Base-by-base conservation (phyloP, 2,329 filamentous ascomycete species). In the Gaeumannomyces tritici region DNA sequence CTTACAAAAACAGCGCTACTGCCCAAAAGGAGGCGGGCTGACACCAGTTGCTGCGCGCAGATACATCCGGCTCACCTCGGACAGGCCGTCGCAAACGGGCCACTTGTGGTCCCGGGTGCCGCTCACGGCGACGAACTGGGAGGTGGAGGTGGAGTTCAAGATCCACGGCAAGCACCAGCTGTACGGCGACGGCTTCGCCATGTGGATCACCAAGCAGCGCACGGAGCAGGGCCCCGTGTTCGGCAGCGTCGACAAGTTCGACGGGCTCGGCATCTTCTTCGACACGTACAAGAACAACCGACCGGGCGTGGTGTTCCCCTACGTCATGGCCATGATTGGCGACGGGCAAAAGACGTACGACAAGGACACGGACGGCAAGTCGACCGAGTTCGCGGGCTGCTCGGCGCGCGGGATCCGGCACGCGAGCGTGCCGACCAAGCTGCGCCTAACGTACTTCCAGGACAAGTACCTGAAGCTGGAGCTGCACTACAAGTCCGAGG, bases 281-380 rank as follows among this genome's bases (percentile, higher is more conserved):
- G 95, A 99, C 74, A 99, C 95, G 57, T 99, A 99, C 83, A 99
- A 99, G 86, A 99, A 99, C 81, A 96, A 97, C 80, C 87, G 95
- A 18, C 93, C 95, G 0, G 95, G 95, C 56, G 89, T 91, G 55
- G 90, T 96, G 58, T 99, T 99, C 77, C 95, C 95, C 60, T 97
- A 96, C 73, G 89, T 99, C 70, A 97, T 98, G 93, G 93, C 93
- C 66, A 98, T 98, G 95, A 82, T 92, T 68, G 95, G 95, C 64
- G 95, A 99, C 74, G 93, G 95, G 65, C 81, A 91, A 73, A 96
- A 89, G 8, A 74, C 80, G 18, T 99, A 99, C 77, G 92, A 98
- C 80, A 92, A 97, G 79, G 87, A 88, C 69, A 93, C 93, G 70
- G 95, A 99, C 71, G 95, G 95, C 73, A 98, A 97, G 81, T 84